Evolutionary conservation across 2,329 filamentous ascomycete species (phyloP).

Genomic region (Periconia digitata): DNA sequence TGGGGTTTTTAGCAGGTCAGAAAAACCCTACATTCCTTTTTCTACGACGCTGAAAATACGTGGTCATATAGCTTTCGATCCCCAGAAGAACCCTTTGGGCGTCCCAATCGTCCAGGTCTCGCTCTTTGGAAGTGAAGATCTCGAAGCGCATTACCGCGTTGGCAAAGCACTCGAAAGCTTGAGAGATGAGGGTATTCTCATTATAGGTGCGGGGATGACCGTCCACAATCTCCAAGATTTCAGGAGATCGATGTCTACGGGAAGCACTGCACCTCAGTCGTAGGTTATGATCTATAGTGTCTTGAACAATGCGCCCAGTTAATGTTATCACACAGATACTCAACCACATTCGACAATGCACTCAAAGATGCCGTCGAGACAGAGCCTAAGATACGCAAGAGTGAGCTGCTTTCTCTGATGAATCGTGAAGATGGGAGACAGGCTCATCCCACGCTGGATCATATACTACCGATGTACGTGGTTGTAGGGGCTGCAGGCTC

Average conservation of each 20-base stretch:
- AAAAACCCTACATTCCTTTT: background rate
- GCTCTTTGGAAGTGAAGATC: constrained; percentile 15
- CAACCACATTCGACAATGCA: constrained; percentile 27
- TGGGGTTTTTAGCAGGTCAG: constrained; percentile 61
- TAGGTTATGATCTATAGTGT: background rate
- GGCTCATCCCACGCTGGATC: constrained; percentile 66
- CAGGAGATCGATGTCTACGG: constrained; percentile 18
- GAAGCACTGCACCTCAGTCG: constrained; percentile 22
- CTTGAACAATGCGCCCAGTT: background rate
- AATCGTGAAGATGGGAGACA: constrained; percentile 55
- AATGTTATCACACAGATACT: constrained; percentile 28
- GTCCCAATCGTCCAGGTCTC: constrained; percentile 25
- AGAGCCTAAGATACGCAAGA: constrained; percentile 26
- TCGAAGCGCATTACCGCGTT: constrained; percentile 14
- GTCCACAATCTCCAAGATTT: constrained; percentile 43
- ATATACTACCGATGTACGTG: constrained; percentile 63
- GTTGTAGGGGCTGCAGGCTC: constrained; percentile 56
- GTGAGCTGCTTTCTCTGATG: constrained; percentile 39
- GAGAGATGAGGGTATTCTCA: constrained; percentile 16
- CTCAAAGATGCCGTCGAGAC: constrained; percentile 25
- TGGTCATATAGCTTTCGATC: constrained; percentile 37
- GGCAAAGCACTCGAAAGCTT: constrained; percentile 14
- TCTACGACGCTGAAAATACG: background rate
- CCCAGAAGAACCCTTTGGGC: constrained; percentile 39
- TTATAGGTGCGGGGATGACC: constrained; percentile 17